Percentiles rank a stretch among this genome's conserved stretches.
Conservation (phyloP, 2,329 filamentous ascomycete genomes). For the Neocucurbitaria cava region DNA sequence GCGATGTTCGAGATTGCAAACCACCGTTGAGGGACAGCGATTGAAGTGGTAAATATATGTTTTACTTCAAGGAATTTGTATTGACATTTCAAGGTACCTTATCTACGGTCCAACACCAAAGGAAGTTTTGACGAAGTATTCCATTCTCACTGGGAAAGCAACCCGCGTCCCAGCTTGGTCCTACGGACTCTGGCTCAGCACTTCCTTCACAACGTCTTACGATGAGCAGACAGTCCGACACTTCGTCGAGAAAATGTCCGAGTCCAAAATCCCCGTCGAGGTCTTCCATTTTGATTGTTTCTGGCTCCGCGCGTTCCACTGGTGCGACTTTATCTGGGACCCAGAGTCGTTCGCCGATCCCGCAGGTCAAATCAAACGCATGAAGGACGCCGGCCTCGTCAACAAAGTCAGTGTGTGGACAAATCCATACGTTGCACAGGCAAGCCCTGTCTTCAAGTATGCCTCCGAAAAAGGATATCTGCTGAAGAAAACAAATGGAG, state of each 20-base stretch:
- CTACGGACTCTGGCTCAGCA: constrained; percentile 78
- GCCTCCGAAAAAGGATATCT: constrained; percentile 72
- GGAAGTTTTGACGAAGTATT: constrained; percentile 73
- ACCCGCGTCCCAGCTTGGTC: constrained; percentile 74
- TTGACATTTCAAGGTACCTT: constrained; percentile 58
- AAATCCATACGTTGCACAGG: constrained; percentile 76
- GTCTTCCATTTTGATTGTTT: constrained; percentile 82
- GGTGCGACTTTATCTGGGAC: constrained; percentile 78
- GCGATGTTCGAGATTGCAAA: constrained; percentile 73
- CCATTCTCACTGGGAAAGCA: constrained; percentile 70
- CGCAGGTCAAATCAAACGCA: constrained; percentile 66
- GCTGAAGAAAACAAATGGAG: constrained; percentile 71
- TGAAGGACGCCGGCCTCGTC: constrained; percentile 67
- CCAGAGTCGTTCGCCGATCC: constrained; percentile 73
- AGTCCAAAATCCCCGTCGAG: constrained; percentile 69
- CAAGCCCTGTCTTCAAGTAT: constrained; percentile 69
- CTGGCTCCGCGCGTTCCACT: constrained; percentile 78
- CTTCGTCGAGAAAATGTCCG: constrained; percentile 73
- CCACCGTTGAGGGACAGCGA: constrained; percentile 71
- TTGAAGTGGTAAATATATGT: constrained; percentile 62
- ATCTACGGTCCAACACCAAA: constrained; percentile 76
- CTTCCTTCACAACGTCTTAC: constrained; percentile 76
- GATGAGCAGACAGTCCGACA: constrained; percentile 71
- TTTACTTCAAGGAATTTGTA: background rate
- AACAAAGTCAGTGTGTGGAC: constrained; percentile 77